Evolutionary conservation across 2,329 filamentous ascomycete species (phyloP).

Genomic region (Aspergillus tubingensis): DNA sequence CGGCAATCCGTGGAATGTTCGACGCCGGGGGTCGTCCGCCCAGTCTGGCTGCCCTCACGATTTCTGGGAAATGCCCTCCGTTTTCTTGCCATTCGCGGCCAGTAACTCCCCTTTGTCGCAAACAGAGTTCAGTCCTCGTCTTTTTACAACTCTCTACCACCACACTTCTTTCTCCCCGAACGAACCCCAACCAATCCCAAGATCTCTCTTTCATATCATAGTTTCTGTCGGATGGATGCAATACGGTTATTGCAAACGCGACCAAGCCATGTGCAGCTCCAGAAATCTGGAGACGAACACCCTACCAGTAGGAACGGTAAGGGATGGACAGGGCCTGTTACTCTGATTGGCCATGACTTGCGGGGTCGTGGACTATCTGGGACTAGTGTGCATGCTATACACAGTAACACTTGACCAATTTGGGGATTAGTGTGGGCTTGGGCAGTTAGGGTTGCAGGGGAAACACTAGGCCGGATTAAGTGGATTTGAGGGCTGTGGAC

Average conservation of each 20-base stretch:
- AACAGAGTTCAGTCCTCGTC: too few relatives aligned
- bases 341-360: slow-evolving; percentile 18
- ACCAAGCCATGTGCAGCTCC: slow-evolving; percentile 8
- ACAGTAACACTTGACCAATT: slow-evolving; percentile 3
- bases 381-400: slow-evolving; percentile 6
- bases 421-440: slow-evolving; percentile 1
- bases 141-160: not conserved
- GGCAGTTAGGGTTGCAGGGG: slow-evolving; percentile 13
- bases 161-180: not conserved
- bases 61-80: not conserved
- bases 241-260: not conserved
- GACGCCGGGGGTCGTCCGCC: slow-evolving; percentile 13
- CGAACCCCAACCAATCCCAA: not conserved
- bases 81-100: not conserved
- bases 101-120: not conserved
- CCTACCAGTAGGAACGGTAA: slow-evolving; percentile 9
- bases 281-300: slow-evolving; percentile 4
- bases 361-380: slow-evolving; percentile 15
- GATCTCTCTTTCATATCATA: not conserved
- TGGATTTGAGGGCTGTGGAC: not conserved
- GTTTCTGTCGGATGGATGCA: not conserved
- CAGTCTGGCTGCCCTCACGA: slow-evolving; percentile 1
- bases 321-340: not conserved
- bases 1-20: slow-evolving; percentile 25
- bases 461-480: slow-evolving; percentile 2